Percentiles rank a stretch among this genome's conserved stretches.
Conservation (phyloP, 495 filamentous ascomycete species). For the Penicillium simplicissimum region DNA sequence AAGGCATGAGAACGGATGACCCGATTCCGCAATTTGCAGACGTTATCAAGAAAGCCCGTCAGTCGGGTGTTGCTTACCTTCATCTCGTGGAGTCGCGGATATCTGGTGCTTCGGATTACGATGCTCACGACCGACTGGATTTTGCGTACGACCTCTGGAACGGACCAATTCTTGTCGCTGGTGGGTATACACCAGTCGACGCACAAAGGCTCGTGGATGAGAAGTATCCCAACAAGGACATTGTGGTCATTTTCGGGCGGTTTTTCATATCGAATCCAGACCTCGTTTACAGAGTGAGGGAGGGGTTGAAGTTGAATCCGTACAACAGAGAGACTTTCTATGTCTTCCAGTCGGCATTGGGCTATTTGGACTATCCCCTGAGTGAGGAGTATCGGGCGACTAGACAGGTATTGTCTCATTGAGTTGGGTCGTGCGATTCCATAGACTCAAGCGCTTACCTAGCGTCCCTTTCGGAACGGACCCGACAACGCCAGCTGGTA, state of each 20-base stretch:
- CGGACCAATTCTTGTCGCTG: conserved; percentile 55
- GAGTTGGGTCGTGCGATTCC: neutral
- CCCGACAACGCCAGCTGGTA: neutral
- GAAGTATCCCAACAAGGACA: conserved; percentile 48
- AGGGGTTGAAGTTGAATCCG: conserved; percentile 37
- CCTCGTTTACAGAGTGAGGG: conserved; percentile 55
- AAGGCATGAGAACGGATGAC: conserved; percentile 65
- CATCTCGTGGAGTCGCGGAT: conserved; percentile 59
- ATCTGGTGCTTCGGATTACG: conserved; percentile 38
- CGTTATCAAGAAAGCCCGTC: conserved; percentile 48
- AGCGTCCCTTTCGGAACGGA: too few relatives aligned
- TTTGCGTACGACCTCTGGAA: conserved; percentile 39
- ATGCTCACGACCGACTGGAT: conserved; percentile 45
- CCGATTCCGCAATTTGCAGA: conserved; percentile 60
- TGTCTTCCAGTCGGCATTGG: neutral
- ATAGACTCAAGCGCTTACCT: neutral
- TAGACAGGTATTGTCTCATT: neutral
- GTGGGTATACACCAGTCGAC: conserved; percentile 49
- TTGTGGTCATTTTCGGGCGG: conserved; percentile 57
- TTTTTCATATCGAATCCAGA: conserved; percentile 69
- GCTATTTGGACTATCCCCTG: conserved; percentile 20
- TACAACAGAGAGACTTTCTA: conserved; percentile 20
- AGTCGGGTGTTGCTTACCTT: conserved; percentile 58
- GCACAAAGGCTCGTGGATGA: conserved; percentile 51
- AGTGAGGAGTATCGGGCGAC: conserved; percentile 9